Evolutionary conservation across 768 basidiomycete species (phyloP).

Genomic region (Crepidotus variabilis): DNA sequence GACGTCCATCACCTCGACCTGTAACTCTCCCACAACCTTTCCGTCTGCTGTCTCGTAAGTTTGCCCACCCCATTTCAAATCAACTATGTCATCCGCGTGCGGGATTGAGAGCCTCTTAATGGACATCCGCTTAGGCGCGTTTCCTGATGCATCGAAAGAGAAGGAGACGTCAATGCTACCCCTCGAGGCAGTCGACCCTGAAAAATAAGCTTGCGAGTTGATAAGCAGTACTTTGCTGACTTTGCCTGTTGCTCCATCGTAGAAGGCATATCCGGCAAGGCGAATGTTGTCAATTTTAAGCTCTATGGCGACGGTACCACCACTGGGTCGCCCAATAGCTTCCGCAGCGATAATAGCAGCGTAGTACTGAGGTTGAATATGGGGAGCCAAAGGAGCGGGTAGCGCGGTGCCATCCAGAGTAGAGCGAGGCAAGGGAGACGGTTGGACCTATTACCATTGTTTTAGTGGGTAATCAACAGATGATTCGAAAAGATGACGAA

Average conservation of each 20-base stretch:
- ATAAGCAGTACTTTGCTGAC: conserved; percentile 54
- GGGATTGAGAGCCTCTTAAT: conserved; percentile 47
- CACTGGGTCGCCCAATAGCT: conserved; percentile 44
- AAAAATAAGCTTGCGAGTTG: conserved; percentile 51
- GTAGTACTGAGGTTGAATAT: conserved; percentile 67
- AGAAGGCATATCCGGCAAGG: conserved; percentile 62
- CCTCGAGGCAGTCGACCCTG: conserved; percentile 29
- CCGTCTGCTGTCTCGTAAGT: conserved; percentile 51
- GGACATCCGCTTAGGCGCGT: conserved; percentile 26
- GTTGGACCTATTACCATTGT: conserved; percentile 50
- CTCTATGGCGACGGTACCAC: conserved; percentile 40
- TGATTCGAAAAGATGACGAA: conserved; percentile 16
- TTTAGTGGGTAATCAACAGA: neutral
- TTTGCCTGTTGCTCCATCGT: conserved; percentile 29
- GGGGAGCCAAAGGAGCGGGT: conserved; percentile 45
- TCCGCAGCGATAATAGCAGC: conserved; percentile 58
- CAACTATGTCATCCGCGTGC: conserved; percentile 48
- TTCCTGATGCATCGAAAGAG: conserved; percentile 25
- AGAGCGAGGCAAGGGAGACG: conserved; percentile 51
- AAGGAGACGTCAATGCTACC: conserved; percentile 40
- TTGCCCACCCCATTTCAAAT: conserved; percentile 56
- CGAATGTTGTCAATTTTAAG: conserved; percentile 41
- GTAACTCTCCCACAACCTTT: conserved; percentile 31
- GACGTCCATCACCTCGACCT: conserved; percentile 24
- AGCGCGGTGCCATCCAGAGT: conserved; percentile 52